Base-by-base conservation (phyloP, 2,329 filamentous ascomycete species). In the Ambrosiella xylebori region DNA sequence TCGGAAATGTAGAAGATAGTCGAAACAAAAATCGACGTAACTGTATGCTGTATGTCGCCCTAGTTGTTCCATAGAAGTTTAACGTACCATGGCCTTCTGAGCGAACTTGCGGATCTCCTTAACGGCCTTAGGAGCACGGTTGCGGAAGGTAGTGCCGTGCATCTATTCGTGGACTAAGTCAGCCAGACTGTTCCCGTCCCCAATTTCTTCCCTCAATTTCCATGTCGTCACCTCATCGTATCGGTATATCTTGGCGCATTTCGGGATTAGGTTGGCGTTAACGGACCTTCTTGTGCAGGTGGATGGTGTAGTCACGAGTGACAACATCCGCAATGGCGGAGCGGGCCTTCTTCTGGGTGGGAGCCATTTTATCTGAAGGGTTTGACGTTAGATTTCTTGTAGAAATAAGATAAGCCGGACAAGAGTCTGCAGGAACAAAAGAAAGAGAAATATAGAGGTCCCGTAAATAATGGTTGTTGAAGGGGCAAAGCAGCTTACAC, bases 281-380 rank as follows among this genome's bases (percentile, higher is more conserved):
- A 71, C 69, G 60, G 71, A 72, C 70, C 65, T 91, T 86, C 87
- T 95, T 97, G 88, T 98, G 93, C 70, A 98, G 80, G 84, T 98
- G 91, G 80, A 98, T 97, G 76, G 93, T 98, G 85, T 98, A 98
- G 82, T 98, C 94, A 82, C 93, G 88, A 71, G 93, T 85, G 75
- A 98, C 91, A 73, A 98, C 94, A 78, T 98, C 91, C 76, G 88
- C 85, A 76, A 98, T 95, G 79, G 94, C 94, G 76, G 88, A 95
- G 73, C 90, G 88, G 77, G 85, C 86, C 77, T 82, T 85, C 77
- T 82, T 80, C 69, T 73, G 71, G 71, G 76, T 80, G 69, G 76
- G 73, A 72, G 82, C 84, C 81, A 85, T 85, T 72, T 78, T 61
- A 61, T 61, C 76, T 81, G 71, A 64, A 63, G 71, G 64, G 63